Base-by-base conservation (phyloP, 371 early-diverging fungal species). In the Rhizopus stolonifer region DNA sequence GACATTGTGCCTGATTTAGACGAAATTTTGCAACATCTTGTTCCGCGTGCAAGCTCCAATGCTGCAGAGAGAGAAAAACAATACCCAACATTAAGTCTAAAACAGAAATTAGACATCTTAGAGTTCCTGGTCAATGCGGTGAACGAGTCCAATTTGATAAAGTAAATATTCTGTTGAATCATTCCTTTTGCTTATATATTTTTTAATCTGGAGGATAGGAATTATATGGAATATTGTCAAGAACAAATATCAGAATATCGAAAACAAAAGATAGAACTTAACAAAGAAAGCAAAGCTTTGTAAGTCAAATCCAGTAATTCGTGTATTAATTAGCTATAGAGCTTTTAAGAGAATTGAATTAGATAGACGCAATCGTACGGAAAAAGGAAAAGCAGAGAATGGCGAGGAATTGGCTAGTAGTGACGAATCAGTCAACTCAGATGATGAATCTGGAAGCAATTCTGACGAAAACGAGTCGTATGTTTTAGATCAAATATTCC, bases 161-260 rank as follows among this genome's bases (percentile, higher is more conserved):
- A 73, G 76, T 72, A 69, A 59, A 50, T n/a, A 18, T 7, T 9
- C 7, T 5, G 23, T 1, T 29, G n/a, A 18, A n/a, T n/a, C n/a
- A n/a, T n/a, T n/a, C n/a, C n/a, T n/a, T n/a, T n/a, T n/a, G n/a
- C n/a, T n/a, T n/a, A n/a, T n/a, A n/a, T n/a, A n/a, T n/a, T n/a
- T n/a, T n/a, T n/a, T n/a, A n/a, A n/a, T n/a, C n/a, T n/a, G n/a
- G n/a, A n/a, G n/a, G n/a, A n/a, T 50, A 72, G 87, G 49, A 61
- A 77, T 13, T 87, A 83, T 52, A 83, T 90, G 72, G 89, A 85
- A 13, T 66, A 79, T 31, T 83, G 85, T 45, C 72, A 80, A 23
- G 82, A 85, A 32, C 65, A 74, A 10, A 51, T 79, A n/a, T 69
- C 77, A 5, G 80, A 70, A 31, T 68, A 84, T 18, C 69, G 81